Base-by-base conservation (phyloP, 2,329 filamentous ascomycete species). In the Sporothrix globosa region DNA sequence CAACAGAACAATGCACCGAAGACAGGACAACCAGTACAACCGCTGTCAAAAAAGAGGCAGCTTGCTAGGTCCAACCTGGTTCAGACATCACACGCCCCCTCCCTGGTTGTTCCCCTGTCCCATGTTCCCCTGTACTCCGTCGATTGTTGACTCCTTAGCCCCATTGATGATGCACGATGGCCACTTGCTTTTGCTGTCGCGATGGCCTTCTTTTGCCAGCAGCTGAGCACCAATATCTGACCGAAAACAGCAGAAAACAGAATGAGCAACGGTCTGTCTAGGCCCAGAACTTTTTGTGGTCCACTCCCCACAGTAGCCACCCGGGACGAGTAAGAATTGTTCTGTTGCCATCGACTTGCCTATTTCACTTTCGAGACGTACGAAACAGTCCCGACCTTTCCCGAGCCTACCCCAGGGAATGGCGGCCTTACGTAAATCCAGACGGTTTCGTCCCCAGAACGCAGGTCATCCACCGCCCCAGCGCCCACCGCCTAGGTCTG, bases 341-440 rank as follows among this genome's bases (percentile, higher is more conserved):
- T 46, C 46, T 27, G 56, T 41, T 60, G 54, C 54, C 30, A 39
- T 10, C 27, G 34, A 60, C 56, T 60, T 61, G 34, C 56, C 56
- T 61, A 61, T 60, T 61, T 61, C 56, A 44, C 34, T 19, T 44
- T 2, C 44, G 13, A 3, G 27, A 6, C 46, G 14, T 17, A 44
- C 41, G 39, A 13, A 4, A 3, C 10, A 44, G 54, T 60, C 66
- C 70, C 70, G 70, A 24, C 46, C 60, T 54, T 67, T 69, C 19
- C 70, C 70, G 70, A 67, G 46, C 21, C 61, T 34, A 34, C 44
- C 14, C 61, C 41, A 34, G 24, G 24, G 17, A 21, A 9, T 17
- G 17, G 44, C 44, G 61, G 61, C 61, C 65, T 70, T 70, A 70
- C 69, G 69, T 68, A 70, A 70, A 68, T 30, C 34, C 58, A 53